Conservation (phyloP, 2,329 filamentous ascomycete species). For the Claviceps pazoutovae region DNA sequence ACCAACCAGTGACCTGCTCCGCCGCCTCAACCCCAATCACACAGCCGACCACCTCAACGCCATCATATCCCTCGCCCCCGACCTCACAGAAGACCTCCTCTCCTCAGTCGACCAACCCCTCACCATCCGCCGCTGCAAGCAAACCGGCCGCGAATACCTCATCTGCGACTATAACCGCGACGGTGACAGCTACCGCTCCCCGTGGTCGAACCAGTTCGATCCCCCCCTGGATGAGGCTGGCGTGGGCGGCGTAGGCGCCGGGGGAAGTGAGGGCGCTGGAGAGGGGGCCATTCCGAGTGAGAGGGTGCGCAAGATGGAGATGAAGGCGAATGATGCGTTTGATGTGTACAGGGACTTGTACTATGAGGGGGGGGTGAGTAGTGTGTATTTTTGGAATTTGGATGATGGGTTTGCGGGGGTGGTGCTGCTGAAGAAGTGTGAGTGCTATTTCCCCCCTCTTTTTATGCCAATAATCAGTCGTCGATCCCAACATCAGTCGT, state of each 20-base stretch:
- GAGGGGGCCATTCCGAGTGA: constrained; percentile 84
- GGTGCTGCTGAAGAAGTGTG: constrained; percentile 88
- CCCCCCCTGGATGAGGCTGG: constrained; percentile 62
- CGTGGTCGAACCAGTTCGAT: constrained; percentile 99
- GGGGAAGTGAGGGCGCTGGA: constrained; percentile 45
- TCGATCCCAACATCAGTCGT: too few relatives aligned
- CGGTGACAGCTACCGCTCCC: constrained; percentile 91
- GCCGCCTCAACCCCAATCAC: constrained; percentile 88
- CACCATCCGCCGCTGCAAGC: constrained; percentile 69
- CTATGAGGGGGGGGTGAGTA: constrained; percentile 90
- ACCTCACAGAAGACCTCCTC: constrained; percentile 92
- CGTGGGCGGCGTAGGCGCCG: constrained; percentile 35
- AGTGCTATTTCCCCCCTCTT: constrained; percentile 11
- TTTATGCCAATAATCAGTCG: not conserved
- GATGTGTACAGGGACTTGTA: constrained; percentile 95
- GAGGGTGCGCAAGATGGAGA: constrained; percentile 81
- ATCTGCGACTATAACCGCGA: constrained; percentile 99
- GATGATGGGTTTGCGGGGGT: constrained; percentile 97
- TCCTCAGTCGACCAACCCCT: constrained; percentile 96
- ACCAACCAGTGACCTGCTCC: constrained; percentile 75
- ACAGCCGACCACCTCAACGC: constrained; percentile 76
- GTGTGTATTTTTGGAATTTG: constrained; percentile 96
- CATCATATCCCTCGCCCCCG: constrained; percentile 77
- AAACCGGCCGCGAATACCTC: constrained; percentile 86
- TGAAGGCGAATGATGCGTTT: constrained; percentile 89